Evolutionary conservation across 768 basidiomycete species (phyloP).

Genomic region (Boletus fagicola): DNA sequence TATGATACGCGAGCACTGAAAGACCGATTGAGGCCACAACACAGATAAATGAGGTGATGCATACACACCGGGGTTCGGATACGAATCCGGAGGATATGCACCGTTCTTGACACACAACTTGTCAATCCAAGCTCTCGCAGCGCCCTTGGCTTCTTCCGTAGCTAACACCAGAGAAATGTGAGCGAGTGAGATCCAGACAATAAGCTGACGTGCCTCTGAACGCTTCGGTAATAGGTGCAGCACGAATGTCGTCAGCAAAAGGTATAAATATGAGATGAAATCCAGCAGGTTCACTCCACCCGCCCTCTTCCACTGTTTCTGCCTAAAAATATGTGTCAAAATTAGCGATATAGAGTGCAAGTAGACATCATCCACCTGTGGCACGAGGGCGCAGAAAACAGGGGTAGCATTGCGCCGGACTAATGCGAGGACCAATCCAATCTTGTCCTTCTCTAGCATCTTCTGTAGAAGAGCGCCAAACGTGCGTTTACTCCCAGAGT

Average conservation of each 20-base stretch:
- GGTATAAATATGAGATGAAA: constrained; percentile 93
- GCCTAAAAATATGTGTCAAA: constrained; percentile 41
- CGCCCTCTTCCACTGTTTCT: constrained; percentile 66
- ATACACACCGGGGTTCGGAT: constrained; percentile 83
- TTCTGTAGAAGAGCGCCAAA: constrained; percentile 85
- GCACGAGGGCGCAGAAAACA: constrained; percentile 78
- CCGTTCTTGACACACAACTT: constrained; percentile 78
- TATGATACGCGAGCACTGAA: constrained; percentile 72
- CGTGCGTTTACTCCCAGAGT: constrained; percentile 88
- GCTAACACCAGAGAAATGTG: constrained; percentile 43
- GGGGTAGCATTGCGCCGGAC: constrained; percentile 73
- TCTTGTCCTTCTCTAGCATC: constrained; percentile 75
- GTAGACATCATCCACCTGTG: constrained; percentile 57
- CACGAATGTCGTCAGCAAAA: constrained; percentile 91
- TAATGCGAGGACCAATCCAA: constrained; percentile 74
- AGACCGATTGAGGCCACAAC: not conserved
- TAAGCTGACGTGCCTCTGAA: constrained; percentile 50
- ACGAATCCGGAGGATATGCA: constrained; percentile 82
- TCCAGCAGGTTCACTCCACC: constrained; percentile 82
- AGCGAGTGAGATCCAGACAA: not conserved
- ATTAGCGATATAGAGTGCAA: not conserved
- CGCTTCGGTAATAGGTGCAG: constrained; percentile 65
- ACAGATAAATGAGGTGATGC: not conserved
- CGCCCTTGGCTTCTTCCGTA: constrained; percentile 60
- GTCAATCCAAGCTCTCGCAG: constrained; percentile 71